Base-by-base conservation (phyloP, 164 flowering plant species). In the Pachysandra terminalis region DNA sequence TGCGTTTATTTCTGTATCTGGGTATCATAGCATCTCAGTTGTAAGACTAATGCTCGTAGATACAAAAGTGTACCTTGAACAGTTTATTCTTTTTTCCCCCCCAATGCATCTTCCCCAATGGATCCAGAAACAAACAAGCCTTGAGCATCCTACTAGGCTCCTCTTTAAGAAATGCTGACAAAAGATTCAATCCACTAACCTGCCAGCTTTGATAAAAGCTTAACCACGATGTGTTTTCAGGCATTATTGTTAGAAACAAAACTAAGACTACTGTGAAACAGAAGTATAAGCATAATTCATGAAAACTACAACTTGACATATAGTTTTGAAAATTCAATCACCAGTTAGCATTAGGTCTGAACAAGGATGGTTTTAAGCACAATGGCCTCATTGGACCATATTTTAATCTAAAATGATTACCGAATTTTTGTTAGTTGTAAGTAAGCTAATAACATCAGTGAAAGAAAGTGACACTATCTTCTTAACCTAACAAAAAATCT, bases 311-410 rank as follows among this genome's bases (percentile, higher is more conserved):
- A 32, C 37, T 32, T 45, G 17, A 45, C 17, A 10, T 45, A 45
- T 3, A 45, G 51, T 13, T 45, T 5, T 3, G 17, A 45, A 45
- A 45, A 10, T 13, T 27, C 6, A 57, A 14, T 17, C 9, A 45
- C 26, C 16, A 25, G 28, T 24, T 52, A 17, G 27, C 17, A 62
- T 14, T 16, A 70, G 45, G 51, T 64, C 72, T 41, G 51, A 17
- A 45, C 21, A 72, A 17, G 21, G 9, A 35, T 13, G 6, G 28
- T 3, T 55, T 68, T 53, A 49, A 53, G 48, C 19, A 28, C 24
- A 0, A 41, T 63, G 59, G 68, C 65, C 79, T 56, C 59, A 57
- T 28, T n/a, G 27, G 70, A 55, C 67, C 61, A 65, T 14, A 55
- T 0, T 59, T 27, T 40, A 5, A 72, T 57, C 71, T 65, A 71